Evolutionary conservation across 2,329 filamentous ascomycete species (phyloP), one percentile per base, ranked within the genome.

Genomic region (Stylonectria norvegica): DNA sequence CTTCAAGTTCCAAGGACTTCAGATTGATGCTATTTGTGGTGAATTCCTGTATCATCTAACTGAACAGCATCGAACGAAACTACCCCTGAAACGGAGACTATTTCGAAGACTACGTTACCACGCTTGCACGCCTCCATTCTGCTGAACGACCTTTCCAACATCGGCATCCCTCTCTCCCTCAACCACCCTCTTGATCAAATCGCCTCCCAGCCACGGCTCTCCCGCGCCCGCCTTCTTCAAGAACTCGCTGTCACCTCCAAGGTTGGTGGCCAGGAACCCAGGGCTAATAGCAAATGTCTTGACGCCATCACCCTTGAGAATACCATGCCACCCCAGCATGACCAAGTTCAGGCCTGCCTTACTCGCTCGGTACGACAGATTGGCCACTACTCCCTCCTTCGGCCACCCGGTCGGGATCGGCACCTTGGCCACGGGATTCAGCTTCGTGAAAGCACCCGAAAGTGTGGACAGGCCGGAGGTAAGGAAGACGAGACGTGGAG

Each of bases 401-500:
- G 72, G 72, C 72, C 73, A 77, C 1, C 72, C 72, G 5, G 60
- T 59, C 4, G 52, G 47, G 3, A 62, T 58, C 3, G 40, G 40
- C 17, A 30, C 40, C 14, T 15, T 30, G 29, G 53, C 8, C 48
- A 48, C 5, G 48, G 57, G 34, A 11, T 61, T 52, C 27, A 54
- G 50, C 4, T 33, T 38, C 18, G 55, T 49, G 40, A 55, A 52
- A 10, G 58, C 60, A 36, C 62, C 61, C 1, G 55, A 45, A 3
- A 75, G 56, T 1, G 62, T 61, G 5, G 68, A 66, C 0, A 69
- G 62, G 4, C 72, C 71, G 1, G 58, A 61, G 5, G 71, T 70
- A 32, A 78, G 52, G 57, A 78, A 78, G 29, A 76, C 41, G 36
- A 78, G 49, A 3, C 74, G 64, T 0, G 73, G 71, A 10, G 69